Evolutionary conservation across 148 eudicot species (phyloP).

Genomic region (Chenopodium formosanum): DNA sequence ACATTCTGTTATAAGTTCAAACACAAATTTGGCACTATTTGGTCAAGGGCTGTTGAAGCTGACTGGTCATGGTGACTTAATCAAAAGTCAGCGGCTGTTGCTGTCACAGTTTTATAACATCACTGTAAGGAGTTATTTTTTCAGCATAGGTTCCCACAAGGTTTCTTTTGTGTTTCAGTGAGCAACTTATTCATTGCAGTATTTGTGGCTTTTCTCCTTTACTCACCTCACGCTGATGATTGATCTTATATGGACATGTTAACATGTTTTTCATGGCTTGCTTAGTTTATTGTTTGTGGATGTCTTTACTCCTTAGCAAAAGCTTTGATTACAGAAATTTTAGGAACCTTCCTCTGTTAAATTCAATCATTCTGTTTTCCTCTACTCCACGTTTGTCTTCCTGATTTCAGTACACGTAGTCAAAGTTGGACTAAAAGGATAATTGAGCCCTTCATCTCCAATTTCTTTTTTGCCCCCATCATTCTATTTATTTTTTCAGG

Average conservation of each 20-base stretch:
- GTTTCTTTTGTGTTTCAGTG: background rate
- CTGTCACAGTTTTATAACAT: conserved; percentile 78
- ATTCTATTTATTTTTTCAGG: background rate
- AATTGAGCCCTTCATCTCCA: background rate
- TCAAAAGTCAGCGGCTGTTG: conserved; percentile 73
- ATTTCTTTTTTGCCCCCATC: background rate
- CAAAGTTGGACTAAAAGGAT: background rate
- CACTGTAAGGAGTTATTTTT: conserved; percentile 52
- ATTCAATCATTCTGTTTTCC: background rate
- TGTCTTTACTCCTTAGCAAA: background rate
- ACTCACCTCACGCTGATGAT: background rate
- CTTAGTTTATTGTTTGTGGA: background rate
- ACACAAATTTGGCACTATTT: conserved; percentile 69
- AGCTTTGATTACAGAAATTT: background rate
- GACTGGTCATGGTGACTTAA: conserved; percentile 75
- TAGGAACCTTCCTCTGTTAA: background rate
- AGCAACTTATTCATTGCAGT: background rate
- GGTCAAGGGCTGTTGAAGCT: conserved; percentile 76
- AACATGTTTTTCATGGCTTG: background rate
- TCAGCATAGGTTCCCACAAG: background rate
- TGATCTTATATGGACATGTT: background rate
- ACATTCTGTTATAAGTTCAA: conserved; percentile 65
- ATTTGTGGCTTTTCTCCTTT: conserved; percentile 3
- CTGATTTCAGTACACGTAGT: background rate
- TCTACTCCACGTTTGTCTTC: background rate